These are phyloP conservation scores for Cryptosporidium parvum DNA, from an alignment of 169 alveolate species.

Conservation along the genomic window DNA sequence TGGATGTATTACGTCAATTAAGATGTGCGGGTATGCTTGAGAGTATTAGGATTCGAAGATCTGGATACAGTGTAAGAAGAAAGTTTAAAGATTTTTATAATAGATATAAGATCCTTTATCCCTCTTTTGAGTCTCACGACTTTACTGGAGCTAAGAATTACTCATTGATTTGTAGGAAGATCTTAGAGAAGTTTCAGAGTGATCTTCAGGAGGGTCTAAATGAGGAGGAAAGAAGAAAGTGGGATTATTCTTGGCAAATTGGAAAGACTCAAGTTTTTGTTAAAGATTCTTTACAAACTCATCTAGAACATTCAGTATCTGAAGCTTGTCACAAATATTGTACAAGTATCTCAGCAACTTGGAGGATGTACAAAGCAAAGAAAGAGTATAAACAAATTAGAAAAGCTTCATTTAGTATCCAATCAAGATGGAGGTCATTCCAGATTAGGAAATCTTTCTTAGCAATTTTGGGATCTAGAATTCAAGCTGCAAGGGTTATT, in stretches of 20 bases:
- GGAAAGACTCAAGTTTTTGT: constrained; percentile 79
- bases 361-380: constrained; percentile 69
- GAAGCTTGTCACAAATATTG: constrained; percentile 57
- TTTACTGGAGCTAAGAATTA: constrained; percentile 64
- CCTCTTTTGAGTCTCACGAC: constrained; percentile 65
- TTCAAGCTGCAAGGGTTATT: constrained; percentile 26
- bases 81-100: constrained; percentile 80
- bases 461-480: constrained; percentile 7
- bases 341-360: constrained; percentile 53
- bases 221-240: constrained; percentile 28
- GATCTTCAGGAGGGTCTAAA: constrained; percentile 28
- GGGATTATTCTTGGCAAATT: constrained; percentile 74
- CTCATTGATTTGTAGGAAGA: constrained; percentile 65
- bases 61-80: constrained; percentile 84
- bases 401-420: constrained; percentile 13
- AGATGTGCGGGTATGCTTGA: constrained; percentile 88
- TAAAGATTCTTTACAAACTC: constrained; percentile 63
- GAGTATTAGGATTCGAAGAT: constrained; percentile 84
- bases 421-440: constrained; percentile 24
- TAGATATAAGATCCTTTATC: constrained; percentile 76
- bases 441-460: constrained; percentile 31
- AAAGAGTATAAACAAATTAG: constrained; percentile 1
- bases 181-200: constrained; percentile 52
- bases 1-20: constrained; percentile 87
- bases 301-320: constrained; percentile 50